Evolutionary conservation across 495 filamentous ascomycete genomes (phyloP).

Genomic region (Haplographium delicatum): DNA sequence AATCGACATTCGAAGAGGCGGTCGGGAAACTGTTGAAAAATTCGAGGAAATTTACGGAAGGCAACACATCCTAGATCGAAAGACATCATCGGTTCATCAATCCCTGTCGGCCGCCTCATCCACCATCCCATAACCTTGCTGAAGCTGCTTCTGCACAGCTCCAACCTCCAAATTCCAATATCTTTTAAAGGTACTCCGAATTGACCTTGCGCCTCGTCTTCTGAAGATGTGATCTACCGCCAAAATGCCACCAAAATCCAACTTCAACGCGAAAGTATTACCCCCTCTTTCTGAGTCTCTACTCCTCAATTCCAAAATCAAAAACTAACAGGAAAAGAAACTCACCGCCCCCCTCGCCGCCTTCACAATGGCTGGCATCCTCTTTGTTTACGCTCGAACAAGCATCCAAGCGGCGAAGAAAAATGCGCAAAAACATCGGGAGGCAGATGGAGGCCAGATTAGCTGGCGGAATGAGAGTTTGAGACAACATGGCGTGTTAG

Average conservation of each 20-base stretch:
- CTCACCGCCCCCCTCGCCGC: slow-evolving; percentile 41
- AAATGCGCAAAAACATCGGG: slow-evolving; percentile 37
- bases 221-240: too few species aligned
- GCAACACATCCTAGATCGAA: too few species aligned
- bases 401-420: slow-evolving; percentile 38
- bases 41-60: too few species aligned
- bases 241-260: slow-evolving; percentile 25
- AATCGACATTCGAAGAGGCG: too few species aligned
- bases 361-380: slow-evolving; percentile 42
- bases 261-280: slow-evolving; percentile 22
- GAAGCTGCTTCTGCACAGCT: not conserved
- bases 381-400: slow-evolving; percentile 39
- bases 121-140: too few species aligned
- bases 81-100: too few species aligned
- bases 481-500: slow-evolving; percentile 37
- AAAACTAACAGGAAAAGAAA: slow-evolving; percentile 26
- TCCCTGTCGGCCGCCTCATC: too few species aligned
- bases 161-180: too few species aligned
- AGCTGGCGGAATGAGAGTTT: slow-evolving; percentile 40
- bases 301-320: not conserved
- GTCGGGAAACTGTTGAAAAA: too few species aligned
- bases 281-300: too few species aligned
- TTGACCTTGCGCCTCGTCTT: too few species aligned
- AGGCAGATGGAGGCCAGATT: slow-evolving; percentile 43
- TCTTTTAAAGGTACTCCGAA: too few species aligned